phyloP scores from a whole-genome alignment of 495 filamentous ascomycete species.

The Penicillium mononematosum region DNA sequence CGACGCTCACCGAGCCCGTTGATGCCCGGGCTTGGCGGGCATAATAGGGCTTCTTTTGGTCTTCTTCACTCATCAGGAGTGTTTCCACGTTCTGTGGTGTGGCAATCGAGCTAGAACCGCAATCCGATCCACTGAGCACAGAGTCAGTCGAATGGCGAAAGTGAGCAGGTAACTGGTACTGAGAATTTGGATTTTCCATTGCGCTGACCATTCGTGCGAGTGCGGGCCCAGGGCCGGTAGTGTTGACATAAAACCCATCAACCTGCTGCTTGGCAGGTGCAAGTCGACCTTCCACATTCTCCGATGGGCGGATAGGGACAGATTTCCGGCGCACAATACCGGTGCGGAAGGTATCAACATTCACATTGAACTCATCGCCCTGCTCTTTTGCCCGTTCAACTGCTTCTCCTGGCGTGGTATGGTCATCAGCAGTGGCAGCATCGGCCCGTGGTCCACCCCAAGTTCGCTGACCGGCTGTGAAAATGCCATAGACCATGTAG shows the following conservation, averaged over 20 bases:
- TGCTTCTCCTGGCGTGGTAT: slow-evolving; percentile 79
- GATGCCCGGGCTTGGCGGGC: slow-evolving; percentile 58
- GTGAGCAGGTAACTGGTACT: slow-evolving; percentile 55
- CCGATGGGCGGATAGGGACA: slow-evolving; percentile 69
- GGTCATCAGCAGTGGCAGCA: slow-evolving; percentile 75
- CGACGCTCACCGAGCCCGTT: slow-evolving; percentile 10
- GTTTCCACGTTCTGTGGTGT: slow-evolving; percentile 77
- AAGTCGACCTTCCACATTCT: slow-evolving; percentile 65
- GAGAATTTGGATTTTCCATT: slow-evolving; percentile 39
- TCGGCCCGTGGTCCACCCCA: slow-evolving; percentile 97
- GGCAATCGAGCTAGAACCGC: slow-evolving; percentile 63
- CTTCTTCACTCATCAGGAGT: slow-evolving; percentile 72
- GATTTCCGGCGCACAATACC: slow-evolving; percentile 52
- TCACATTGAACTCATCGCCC: slow-evolving; percentile 89
- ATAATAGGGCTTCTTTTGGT: slow-evolving; percentile 66
- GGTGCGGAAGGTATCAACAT: slow-evolving; percentile 84
- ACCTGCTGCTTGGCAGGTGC: slow-evolving; percentile 42
- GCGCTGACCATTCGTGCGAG: slow-evolving; percentile 38
- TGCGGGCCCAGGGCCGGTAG: slow-evolving; percentile 37
- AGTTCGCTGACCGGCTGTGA: slow-evolving; percentile 91
- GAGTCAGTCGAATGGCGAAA: slow-evolving; percentile 67
- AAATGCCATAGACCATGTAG: slow-evolving; percentile 88
- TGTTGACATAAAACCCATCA: slow-evolving; percentile 51
- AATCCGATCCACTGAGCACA: slow-evolving; percentile 53
- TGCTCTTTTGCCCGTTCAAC: slow-evolving; percentile 74